Conservation (phyloP, 768 basidiomycete genomes). For the Trametes gibbosa region DNA sequence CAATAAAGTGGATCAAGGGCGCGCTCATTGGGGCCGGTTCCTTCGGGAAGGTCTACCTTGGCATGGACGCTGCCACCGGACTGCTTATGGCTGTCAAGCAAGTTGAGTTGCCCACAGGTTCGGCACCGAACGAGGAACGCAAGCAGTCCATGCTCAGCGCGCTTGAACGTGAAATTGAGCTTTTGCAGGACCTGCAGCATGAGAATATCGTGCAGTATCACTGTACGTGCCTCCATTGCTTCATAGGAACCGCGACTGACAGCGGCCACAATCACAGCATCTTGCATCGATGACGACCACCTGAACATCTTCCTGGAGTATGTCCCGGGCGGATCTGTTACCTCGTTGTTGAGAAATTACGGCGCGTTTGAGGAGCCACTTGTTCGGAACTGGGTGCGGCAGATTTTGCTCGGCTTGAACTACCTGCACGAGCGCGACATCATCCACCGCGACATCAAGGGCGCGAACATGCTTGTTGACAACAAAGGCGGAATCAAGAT, state of each 20-base stretch:
- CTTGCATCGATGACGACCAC: slow-evolving; percentile 84
- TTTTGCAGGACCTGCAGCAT: slow-evolving; percentile 89
- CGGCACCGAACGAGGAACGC: slow-evolving; percentile 84
- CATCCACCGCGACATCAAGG: slow-evolving; percentile 98
- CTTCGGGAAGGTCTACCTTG: slow-evolving; percentile 93
- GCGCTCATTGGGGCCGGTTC: slow-evolving; percentile 94
- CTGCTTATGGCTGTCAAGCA: slow-evolving; percentile 97
- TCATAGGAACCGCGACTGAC: background rate
- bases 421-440: slow-evolving; percentile 93
- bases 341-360: slow-evolving; percentile 83
- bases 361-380: slow-evolving; percentile 93
- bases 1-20: slow-evolving; percentile 95
- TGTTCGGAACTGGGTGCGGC: slow-evolving; percentile 89
- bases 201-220: slow-evolving; percentile 98
- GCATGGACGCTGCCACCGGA: slow-evolving; percentile 90
- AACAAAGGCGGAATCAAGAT: slow-evolving; percentile 98
- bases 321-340: slow-evolving; percentile 92
- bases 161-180: slow-evolving; percentile 90
- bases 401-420: slow-evolving; percentile 84
- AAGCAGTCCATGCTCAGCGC: slow-evolving; percentile 93
- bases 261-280: slow-evolving; percentile 53
- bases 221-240: slow-evolving; percentile 50
- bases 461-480: slow-evolving; percentile 96
- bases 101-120: slow-evolving; percentile 85
- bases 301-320: slow-evolving; percentile 98